A percentile compares a stretch with the other conserved stretches of the same genome.
Conservation (phyloP, 176 grass and related monocot genomes). For the Oropetium thomaeum region DNA sequence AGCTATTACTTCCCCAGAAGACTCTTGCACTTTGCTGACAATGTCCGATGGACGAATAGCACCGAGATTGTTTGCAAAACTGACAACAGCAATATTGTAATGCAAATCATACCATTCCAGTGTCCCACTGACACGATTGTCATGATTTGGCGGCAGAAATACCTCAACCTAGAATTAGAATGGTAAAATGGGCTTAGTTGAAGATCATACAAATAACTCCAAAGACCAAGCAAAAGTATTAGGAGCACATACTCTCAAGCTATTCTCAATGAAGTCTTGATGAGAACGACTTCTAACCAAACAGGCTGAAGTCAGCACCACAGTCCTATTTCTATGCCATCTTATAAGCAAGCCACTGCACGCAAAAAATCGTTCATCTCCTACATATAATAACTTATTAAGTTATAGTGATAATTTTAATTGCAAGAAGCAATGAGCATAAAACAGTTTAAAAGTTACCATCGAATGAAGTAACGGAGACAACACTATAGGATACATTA, state of each 20-base stretch:
- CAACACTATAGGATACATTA: conserved; percentile 19
- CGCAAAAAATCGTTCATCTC: not conserved
- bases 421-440: not conserved
- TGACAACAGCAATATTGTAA: conserved; percentile 32
- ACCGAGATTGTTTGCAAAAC: not conserved
- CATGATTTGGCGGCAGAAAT: conserved; percentile 5
- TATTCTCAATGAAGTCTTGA: not conserved
- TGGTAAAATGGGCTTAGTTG: not conserved
- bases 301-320: conserved; percentile 29
- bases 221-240: not conserved
- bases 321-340: conserved; percentile 6
- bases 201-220: not conserved
- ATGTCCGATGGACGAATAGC: not conserved
- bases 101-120: conserved; percentile 22
- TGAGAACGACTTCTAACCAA: conserved; percentile 1
- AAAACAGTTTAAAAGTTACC: conserved; percentile 10
- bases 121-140: conserved; percentile 4
- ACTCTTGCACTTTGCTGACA: not conserved
- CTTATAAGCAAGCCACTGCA: conserved; percentile 37
- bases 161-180: conserved; percentile 34
- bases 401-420: not conserved
- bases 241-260: conserved; percentile 10
- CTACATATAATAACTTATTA: conserved; percentile 10
- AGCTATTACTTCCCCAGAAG: not conserved
- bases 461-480: conserved; percentile 29